phyloP scores from a whole-genome alignment of 2,329 filamentous ascomycete species.

The Exophiala sp. region DNA sequence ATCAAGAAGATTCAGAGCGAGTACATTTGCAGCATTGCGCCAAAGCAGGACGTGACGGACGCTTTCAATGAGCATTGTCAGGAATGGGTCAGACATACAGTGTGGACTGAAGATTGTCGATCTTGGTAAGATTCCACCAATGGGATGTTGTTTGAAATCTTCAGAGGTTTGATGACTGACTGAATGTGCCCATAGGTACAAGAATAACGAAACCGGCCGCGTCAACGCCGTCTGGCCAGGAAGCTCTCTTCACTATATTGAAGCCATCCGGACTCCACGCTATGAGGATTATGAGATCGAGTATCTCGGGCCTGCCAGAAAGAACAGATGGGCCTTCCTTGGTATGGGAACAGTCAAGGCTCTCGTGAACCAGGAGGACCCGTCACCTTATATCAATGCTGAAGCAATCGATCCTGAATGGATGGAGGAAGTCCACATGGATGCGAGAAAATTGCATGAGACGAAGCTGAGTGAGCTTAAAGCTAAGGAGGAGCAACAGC shows the following conservation, averaged over 20 bases:
- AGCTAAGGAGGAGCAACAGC: conserved; percentile 16
- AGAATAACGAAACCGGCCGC: conserved; percentile 45
- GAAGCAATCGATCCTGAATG: conserved; percentile 36
- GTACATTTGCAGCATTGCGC: conserved; percentile 41
- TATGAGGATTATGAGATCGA: conserved; percentile 47
- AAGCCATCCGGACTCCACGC: conserved; percentile 39
- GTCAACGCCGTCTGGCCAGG: conserved; percentile 52
- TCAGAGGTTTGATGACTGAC: conserved; percentile 33
- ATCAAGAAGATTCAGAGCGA: conserved; percentile 42
- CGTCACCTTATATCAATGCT: conserved; percentile 34
- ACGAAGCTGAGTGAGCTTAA: conserved; percentile 22
- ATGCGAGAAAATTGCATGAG: conserved; percentile 23
- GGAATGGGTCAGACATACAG: conserved; percentile 49
- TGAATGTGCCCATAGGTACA: conserved; percentile 21
- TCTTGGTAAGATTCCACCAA: conserved; percentile 31
- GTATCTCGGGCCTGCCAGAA: conserved; percentile 31
- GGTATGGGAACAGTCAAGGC: conserved; percentile 34
- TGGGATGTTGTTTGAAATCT: conserved; percentile 20
- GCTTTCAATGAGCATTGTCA: conserved; percentile 41
- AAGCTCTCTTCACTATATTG: conserved; percentile 48
- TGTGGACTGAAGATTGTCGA: conserved; percentile 47
- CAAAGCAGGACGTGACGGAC: conserved; percentile 32
- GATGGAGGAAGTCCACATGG: conserved; percentile 30
- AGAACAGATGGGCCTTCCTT: conserved; percentile 33
- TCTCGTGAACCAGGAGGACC: conserved; percentile 29